A percentile compares a stretch with the other conserved stretches of the same genome.
phyloP scores from a whole-genome alignment of 805 yeast species.

The Candida jianshihensis region DNA sequence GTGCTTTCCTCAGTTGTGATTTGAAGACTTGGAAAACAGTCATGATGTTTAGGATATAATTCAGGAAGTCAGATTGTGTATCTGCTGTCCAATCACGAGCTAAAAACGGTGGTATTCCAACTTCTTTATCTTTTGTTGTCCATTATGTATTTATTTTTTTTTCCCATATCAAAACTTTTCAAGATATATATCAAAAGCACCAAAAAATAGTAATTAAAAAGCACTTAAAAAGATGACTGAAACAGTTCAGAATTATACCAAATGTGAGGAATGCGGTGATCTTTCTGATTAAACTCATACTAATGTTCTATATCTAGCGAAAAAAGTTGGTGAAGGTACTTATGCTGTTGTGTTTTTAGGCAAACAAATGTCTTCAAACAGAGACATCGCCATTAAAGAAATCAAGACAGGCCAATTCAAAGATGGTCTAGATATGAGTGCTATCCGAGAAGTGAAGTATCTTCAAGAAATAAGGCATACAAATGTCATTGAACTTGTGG shows the following conservation, averaged over 20 bases:
- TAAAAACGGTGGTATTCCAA: too few relatives aligned
- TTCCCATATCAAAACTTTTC: too few relatives aligned
- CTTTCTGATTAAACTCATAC: neutral
- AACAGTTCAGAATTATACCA: constrained; percentile 2
- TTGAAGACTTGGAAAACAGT: neutral
- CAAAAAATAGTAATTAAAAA: too few relatives aligned
- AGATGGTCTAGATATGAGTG: constrained; percentile 97
- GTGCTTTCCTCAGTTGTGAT: neutral
- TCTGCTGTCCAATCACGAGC: too few relatives aligned
- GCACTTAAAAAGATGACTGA: neutral
- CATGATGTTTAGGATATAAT: neutral
- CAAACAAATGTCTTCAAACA: constrained; percentile 42
- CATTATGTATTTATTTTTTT: constrained; percentile 1
- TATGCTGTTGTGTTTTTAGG: constrained; percentile 95
- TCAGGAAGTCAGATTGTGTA: too few relatives aligned
- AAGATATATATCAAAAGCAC: too few relatives aligned
- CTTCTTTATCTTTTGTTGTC: too few relatives aligned
- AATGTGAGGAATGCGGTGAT: neutral
- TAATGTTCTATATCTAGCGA: constrained; percentile 34
- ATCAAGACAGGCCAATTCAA: constrained; percentile 91
- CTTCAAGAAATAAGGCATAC: constrained; percentile 72
- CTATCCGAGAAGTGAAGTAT: constrained; percentile 87
- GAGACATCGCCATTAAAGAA: constrained; percentile 86
- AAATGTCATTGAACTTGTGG: constrained; percentile 82
- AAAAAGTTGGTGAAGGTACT: constrained; percentile 97